Evolutionary conservation across 1,284 basidiomycete genomes (phyloP), one percentile per base, ranked within the genome.

Genomic region (Ganoderma sinense): DNA sequence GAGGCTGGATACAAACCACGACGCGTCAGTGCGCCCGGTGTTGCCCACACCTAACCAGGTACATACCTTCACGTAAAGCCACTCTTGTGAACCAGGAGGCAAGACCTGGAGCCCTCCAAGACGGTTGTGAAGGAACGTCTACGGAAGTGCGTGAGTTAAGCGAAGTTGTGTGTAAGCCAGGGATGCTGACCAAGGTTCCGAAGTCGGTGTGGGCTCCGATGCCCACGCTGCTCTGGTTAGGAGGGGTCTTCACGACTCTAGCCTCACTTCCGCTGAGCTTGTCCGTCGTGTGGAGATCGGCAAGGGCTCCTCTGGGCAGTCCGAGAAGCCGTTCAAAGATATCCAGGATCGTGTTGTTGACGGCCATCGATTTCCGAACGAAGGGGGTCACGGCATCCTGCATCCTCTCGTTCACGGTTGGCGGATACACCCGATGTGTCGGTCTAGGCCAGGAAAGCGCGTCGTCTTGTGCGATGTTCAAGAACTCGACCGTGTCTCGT

Each of bases 401-500:
- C 85, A 91, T 90, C 29, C 82, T 82, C 5, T 80, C 81, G 43
- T 86, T 84, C 20, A 88, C 86, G 0, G 86, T 84, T 0, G 78
- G 74, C 0, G 90, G 91, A 74, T 92, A 92, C 0, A 82, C 80
- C 29, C 90, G 85, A 45, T 87, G 84, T 11, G 82, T 83, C 33
- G 84, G 79, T 1, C 79, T 71, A 0, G 90, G 90, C 80, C 84
- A 91, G 0, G 88, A 84, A 0, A 91, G 75, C 0, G 83, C 88
- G 71, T 93, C 91, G 75, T 93, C 90, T 75, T 90, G 89, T 0
- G 91, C 81, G 29, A 92, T 79, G 74, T 92, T 92, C 71, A 92
- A 81, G 79, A 91, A 92, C 74, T 92, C 90, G 16, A 86, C 84
- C 0, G 85, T 86, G 77, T 92, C 91, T 11, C 78, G 71, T 43